Base-by-base conservation (phyloP, 1,284 basidiomycete species). In the Lentinus polychrous region DNA sequence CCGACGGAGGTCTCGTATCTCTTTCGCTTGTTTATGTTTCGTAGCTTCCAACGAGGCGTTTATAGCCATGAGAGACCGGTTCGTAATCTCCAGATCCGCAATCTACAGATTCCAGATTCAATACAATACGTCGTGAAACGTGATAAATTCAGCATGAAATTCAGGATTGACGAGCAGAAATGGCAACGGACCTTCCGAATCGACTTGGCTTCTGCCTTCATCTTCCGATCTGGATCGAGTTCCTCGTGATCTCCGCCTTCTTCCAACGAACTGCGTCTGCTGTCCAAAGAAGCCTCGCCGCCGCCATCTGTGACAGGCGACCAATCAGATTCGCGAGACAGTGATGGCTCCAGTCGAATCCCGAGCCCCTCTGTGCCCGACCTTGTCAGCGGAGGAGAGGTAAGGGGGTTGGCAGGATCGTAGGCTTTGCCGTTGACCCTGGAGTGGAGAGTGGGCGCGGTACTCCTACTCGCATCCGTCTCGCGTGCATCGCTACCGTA, bases 51-150 rank as follows among this genome's bases (percentile, higher is more conserved):
- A 69, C 31, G 81, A 75, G 1, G 79, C 68, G 57, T 91, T 91
- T 64, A 91, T 89, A 2, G 79, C 78, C 40, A 91, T 70, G 18
- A 91, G 71, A 4, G 88, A 91, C 35, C 77, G 75, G 62, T 88
- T 91, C 8, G 86, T 85, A 56, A 91, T 91, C 65, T 91, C 86
- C 15, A 91, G 69, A 66, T 91, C 87, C 12, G 82, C 86, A 52
- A 91, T 91, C 88, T 91, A 33, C 27, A 23, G 20, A 45, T 38
- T 18, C 8, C 32, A n/a, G 32, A 5, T 17, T 14, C 31, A 43
- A 20, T 40, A 34, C 14, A 50, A 22, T 42, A 23, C 40, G 37
- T 44, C 24, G 35, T 24, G 33, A n/a, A n/a, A 36, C 39, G 11
- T 39, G 20, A 27, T 24, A 33, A 27, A 36, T 11, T 50, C 40